A percentile compares a stretch with the other conserved stretches of the same genome.
Conservation (phyloP, 106 monocot genomes). For the Dioscorea dumetorum region DNA sequence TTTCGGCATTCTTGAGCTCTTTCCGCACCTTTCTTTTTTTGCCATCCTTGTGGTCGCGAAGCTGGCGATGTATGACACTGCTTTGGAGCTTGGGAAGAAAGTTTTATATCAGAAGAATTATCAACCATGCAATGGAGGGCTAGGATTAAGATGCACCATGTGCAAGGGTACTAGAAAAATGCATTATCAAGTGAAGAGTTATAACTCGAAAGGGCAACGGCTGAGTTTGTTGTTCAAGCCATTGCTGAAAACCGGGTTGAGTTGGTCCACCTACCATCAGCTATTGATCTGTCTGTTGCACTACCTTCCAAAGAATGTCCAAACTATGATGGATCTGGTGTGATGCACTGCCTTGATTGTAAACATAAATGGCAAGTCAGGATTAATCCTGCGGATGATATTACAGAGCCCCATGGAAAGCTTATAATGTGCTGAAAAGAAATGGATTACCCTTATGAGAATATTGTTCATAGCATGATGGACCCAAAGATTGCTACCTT, state of each 20-base stretch:
- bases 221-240: slow-evolving; percentile 60
- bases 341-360: slow-evolving; percentile 75
- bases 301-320: slow-evolving; percentile 74
- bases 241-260: slow-evolving; percentile 60
- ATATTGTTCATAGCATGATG: slow-evolving; percentile 83
- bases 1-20: neutral
- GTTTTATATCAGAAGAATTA: slow-evolving; percentile 70
- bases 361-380: slow-evolving; percentile 59
- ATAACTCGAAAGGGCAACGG: slow-evolving; percentile 51
- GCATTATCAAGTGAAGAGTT: slow-evolving; percentile 67
- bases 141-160: slow-evolving; percentile 69
- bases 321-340: too few relatives aligned
- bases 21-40: neutral
- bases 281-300: slow-evolving; percentile 45
- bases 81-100: slow-evolving; percentile 73
- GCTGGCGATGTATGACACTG: slow-evolving; percentile 63
- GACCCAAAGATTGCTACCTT: slow-evolving; percentile 86
- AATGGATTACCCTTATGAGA: slow-evolving; percentile 89
- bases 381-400: slow-evolving; percentile 83
- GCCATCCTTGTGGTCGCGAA: slow-evolving; percentile 42
- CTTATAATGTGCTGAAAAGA: slow-evolving; percentile 71
- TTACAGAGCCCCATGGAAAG: slow-evolving; percentile 94
- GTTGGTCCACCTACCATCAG: slow-evolving; percentile 70
- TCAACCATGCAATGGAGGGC: slow-evolving; percentile 55
- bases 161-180: slow-evolving; percentile 74